A percentile compares a stretch with the other conserved stretches of the same genome.
Conservation (phyloP, 305 asterid species). For the Galium porrigens region DNA sequence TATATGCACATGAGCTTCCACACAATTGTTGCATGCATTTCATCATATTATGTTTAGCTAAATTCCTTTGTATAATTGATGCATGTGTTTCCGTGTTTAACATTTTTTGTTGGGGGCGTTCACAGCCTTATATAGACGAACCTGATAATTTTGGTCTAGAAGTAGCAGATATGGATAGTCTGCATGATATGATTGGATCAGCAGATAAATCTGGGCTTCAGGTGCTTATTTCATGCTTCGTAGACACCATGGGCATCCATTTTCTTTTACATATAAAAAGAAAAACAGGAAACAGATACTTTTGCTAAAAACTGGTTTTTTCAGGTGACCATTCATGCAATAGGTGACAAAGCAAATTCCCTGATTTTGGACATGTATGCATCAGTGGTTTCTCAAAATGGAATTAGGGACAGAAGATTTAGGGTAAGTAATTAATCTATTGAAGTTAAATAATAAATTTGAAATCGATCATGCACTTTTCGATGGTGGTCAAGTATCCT, state of each 20-base stretch:
- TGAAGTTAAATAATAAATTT: neutral
- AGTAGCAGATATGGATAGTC: slow-evolving; percentile 44
- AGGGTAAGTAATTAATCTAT: slow-evolving; percentile 41
- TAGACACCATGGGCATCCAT: slow-evolving; percentile 11
- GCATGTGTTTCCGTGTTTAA: neutral
- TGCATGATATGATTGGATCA: slow-evolving; percentile 50
- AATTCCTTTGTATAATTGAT: neutral
- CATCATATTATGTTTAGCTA: neutral
- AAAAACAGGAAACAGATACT: neutral
- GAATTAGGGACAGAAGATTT: slow-evolving; percentile 60
- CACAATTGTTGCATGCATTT: neutral
- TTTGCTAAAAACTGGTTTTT: slow-evolving; percentile 12
- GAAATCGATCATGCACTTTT: neutral
- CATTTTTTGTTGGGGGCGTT: slow-evolving; percentile 13
- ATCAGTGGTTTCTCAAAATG: slow-evolving; percentile 50
- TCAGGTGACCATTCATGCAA: slow-evolving; percentile 87
- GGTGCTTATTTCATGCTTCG: slow-evolving; percentile 33
- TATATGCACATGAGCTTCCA: neutral
- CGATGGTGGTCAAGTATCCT: neutral
- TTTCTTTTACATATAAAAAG: neutral
- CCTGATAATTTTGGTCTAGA: slow-evolving; percentile 64
- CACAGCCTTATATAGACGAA: slow-evolving; percentile 66
- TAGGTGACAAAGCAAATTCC: slow-evolving; percentile 83
- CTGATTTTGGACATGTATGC: slow-evolving; percentile 71
- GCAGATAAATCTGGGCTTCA: slow-evolving; percentile 80